Evolutionary conservation across 768 basidiomycete genomes (phyloP).

Genomic region (Collybia sordida): DNA sequence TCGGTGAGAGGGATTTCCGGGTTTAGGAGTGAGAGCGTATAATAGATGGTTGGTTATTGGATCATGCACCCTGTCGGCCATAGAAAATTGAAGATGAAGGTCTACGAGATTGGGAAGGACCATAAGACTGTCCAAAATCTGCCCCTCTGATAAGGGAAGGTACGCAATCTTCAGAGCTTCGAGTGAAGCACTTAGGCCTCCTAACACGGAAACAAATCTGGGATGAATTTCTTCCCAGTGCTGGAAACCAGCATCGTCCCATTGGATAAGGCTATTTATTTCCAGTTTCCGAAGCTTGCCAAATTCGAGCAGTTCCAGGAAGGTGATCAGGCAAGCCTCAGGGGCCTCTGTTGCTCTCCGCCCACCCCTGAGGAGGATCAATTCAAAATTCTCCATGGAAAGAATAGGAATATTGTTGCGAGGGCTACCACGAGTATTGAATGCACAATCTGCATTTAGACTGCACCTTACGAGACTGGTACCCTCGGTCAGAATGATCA

Average conservation of each 20-base stretch:
- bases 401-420: slow-evolving; percentile 21
- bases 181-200: slow-evolving; percentile 24
- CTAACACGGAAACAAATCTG: slow-evolving; percentile 29
- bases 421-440: slow-evolving; percentile 11
- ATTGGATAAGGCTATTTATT: slow-evolving; percentile 33
- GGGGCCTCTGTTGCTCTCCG: slow-evolving; percentile 10
- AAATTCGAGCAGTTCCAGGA: slow-evolving; percentile 30
- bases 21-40: slow-evolving; percentile 11
- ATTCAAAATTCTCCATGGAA: slow-evolving; percentile 28
- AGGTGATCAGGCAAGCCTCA: slow-evolving; percentile 23
- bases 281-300: slow-evolving; percentile 28
- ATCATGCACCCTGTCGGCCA: slow-evolving; percentile 29
- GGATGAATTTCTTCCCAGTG: slow-evolving; percentile 16
- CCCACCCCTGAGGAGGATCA: slow-evolving; percentile 28
- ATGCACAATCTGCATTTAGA: slow-evolving; percentile 29
- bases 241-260: background rate
- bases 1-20: background rate
- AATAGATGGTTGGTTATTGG: slow-evolving; percentile 37
- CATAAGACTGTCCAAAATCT: slow-evolving; percentile 30
- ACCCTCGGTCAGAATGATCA: slow-evolving; percentile 30
- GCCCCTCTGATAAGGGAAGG: slow-evolving; percentile 34
- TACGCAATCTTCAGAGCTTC: slow-evolving; percentile 32
- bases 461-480: slow-evolving; percentile 29
- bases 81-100: slow-evolving; percentile 34
- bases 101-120: slow-evolving; percentile 25